phyloP scores from a whole-genome alignment of 176 grass and related monocot genomes.

The Tillandsia leiboldiana region DNA sequence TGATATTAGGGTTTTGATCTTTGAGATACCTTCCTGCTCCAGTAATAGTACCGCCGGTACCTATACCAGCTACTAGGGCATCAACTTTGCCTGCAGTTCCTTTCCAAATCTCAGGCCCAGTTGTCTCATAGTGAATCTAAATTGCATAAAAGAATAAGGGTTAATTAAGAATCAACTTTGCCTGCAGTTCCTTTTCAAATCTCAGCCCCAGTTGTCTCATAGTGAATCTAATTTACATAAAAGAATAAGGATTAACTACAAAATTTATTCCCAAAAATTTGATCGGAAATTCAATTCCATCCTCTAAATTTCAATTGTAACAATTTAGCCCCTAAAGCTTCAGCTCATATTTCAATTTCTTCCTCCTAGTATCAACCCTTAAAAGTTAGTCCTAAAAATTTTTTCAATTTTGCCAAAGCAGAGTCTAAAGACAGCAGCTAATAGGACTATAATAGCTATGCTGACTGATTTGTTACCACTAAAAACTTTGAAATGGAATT shows the following conservation, averaged over 20 bases:
- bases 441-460: too few relatives aligned
- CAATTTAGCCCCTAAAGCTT: too few relatives aligned
- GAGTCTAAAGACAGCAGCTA: too few relatives aligned
- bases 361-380: too few relatives aligned
- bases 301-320: too few relatives aligned
- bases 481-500: too few relatives aligned
- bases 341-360: too few relatives aligned
- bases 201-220: conserved; percentile 91
- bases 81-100: conserved; percentile 59
- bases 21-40: conserved; percentile 54
- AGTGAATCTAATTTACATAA: conserved; percentile 52
- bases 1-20: conserved; percentile 66
- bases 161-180: conserved; percentile 34
- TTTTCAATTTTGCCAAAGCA: too few relatives aligned
- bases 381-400: too few relatives aligned
- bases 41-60: conserved; percentile 85
- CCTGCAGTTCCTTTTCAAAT: conserved; percentile 73
- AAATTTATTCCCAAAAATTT: too few relatives aligned
- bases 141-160: conserved; percentile 1
- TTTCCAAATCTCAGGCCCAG: conserved; percentile 91
- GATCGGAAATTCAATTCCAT: too few relatives aligned
- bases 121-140: conserved; percentile 92
- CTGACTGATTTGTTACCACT: too few relatives aligned
- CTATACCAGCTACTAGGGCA: conserved; percentile 73
- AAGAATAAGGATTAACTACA: not conserved